Percentiles rank a stretch among this genome's conserved stretches.
Evolutionary conservation across 164 flowering plant species (phyloP).

Genomic region (Malania oleifera): DNA sequence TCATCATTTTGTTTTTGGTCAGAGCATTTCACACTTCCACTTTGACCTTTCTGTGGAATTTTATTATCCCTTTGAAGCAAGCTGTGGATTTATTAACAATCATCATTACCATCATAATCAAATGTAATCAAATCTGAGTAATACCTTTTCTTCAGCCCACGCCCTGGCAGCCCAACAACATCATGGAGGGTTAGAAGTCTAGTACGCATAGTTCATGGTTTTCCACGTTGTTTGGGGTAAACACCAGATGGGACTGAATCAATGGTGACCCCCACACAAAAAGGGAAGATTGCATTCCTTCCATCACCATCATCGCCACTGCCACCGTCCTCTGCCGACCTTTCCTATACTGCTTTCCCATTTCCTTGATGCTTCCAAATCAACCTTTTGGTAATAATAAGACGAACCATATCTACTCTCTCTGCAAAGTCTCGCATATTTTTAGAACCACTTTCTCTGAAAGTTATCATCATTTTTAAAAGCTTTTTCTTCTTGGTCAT

Average conservation of each 20-base stretch:
- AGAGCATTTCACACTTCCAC: background rate
- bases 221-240: constrained; percentile 12
- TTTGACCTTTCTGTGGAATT: constrained; percentile 4
- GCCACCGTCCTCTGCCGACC: constrained; percentile 21
- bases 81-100: background rate
- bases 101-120: constrained; percentile 2
- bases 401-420: background rate
- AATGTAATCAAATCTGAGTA: background rate
- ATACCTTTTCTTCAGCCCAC: constrained; percentile 15
- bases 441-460: constrained; percentile 8
- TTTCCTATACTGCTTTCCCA: constrained; percentile 18
- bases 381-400: constrained; percentile 19
- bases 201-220: constrained; percentile 5
- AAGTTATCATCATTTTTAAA: too few species aligned
- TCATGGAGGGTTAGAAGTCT: background rate
- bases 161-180: constrained; percentile 16
- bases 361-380: constrained; percentile 11
- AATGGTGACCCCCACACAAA: constrained; percentile 3
- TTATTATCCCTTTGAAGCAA: constrained; percentile 4
- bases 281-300: background rate
- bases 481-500: constrained; percentile 5
- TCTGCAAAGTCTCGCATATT: background rate
- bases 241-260: constrained; percentile 9
- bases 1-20: too few species aligned
- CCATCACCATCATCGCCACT: constrained; percentile 12